phyloP scores from a whole-genome alignment of 73 alveolate genomes.

The Halteria grandinella region DNA sequence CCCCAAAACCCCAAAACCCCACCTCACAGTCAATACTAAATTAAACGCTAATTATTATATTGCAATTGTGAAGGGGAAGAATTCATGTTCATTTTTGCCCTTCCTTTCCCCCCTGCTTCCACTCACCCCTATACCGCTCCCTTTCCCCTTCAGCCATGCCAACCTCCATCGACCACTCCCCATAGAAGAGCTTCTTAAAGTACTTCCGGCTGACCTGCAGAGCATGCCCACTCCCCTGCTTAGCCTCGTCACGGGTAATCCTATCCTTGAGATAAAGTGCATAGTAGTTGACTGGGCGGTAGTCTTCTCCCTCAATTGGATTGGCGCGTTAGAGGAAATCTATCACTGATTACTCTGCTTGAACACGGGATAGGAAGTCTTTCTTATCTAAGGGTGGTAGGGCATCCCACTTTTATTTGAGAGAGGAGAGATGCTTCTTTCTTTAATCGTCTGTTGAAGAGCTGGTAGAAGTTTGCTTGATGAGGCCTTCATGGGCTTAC shows the following conservation, averaged over 20 bases:
- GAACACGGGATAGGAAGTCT: conserved; percentile 13
- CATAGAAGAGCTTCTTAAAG: conserved; percentile 5
- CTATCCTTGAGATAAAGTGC: conserved; percentile 12
- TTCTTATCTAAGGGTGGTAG: not conserved
- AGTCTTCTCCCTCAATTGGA: not conserved
- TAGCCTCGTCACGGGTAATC: not conserved
- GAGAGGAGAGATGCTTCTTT: not conserved
- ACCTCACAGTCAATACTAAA: too few relatives aligned
- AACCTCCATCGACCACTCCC: too few relatives aligned
- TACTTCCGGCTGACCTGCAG: conserved; percentile 28
- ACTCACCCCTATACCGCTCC: too few relatives aligned
- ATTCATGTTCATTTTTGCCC: too few relatives aligned
- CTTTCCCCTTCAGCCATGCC: too few relatives aligned
- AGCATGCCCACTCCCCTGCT: not conserved
- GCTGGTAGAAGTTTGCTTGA: not conserved
- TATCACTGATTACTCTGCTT: conserved; percentile 17
- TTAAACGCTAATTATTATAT: too few relatives aligned
- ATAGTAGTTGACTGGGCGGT: conserved; percentile 21
- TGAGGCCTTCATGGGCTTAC: not conserved
- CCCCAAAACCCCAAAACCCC: too few relatives aligned
- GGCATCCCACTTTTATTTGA: conserved; percentile 22
- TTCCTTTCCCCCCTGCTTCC: too few relatives aligned
- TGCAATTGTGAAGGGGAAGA: too few relatives aligned
- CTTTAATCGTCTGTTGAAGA: too few relatives aligned
- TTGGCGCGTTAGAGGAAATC: conserved; percentile 5